Evolutionary conservation across 148 eudicot species (phyloP), one percentile per base, ranked within the genome.

Genomic region (Rhododendron mucronatum): DNA sequence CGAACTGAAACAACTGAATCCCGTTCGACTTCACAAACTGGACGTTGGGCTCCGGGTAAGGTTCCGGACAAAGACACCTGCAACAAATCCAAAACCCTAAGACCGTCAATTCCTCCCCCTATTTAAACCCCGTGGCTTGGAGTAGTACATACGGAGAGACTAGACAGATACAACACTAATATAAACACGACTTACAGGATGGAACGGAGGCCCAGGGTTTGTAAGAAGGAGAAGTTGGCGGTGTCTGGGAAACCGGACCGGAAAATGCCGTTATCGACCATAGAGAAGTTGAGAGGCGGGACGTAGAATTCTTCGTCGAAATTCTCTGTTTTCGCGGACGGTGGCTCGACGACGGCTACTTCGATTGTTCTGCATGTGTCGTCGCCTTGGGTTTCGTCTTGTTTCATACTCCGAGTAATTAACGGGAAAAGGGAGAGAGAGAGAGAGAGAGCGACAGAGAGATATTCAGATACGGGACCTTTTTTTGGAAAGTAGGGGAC

Each of bases 51-150:
- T 94, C 96, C 50, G 98, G 98, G 87, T 95, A 95, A 37, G 97
- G 96, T 88, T 96, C 99, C 53, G 97, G 99, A 73, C 99, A 96
- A 88, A 96, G 88, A 88, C 86, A 96, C 87, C 99, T 96, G 82
- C 86, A 85, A 59, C 73, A 26, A 26, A 26, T 51, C 2, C 78
- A 21, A 57, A 30, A 37, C 41, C 47, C 35, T 18, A 50, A 67
- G 15, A 48, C 37, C 67, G 71, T 71, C 82, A 13, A 48, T 84
- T 33, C 44, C 74, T 53, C 30, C 85, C 7, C 7, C 15, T 3
- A 23, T 1, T 71, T 4, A 69, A 69, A 69, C 35, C 4, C 7
- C 18, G 2, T 7, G 2, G 14, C 61, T 5, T 53, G 5, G 14
- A 4, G 26, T 16, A 28, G 45, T 16, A 65, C 26, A 41, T 7